Percentiles rank a stretch among this genome's conserved stretches.
Evolutionary conservation across 169 alveolate species (phyloP).

Genomic region (Plasmodium knowlesi): DNA sequence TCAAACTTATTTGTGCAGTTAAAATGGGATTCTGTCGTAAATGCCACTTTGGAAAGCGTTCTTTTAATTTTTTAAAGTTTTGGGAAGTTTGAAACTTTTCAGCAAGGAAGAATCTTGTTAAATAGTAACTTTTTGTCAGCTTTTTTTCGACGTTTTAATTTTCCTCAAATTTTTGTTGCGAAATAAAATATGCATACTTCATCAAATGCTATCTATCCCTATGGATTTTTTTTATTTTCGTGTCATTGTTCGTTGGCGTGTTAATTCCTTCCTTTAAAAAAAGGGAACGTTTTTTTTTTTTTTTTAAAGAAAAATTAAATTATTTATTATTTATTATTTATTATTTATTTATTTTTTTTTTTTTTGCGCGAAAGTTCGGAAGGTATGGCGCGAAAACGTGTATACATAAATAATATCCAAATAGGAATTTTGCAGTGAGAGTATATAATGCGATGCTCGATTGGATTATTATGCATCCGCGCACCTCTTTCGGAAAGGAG

Average conservation of each 20-base stretch:
- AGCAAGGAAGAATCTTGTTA: neutral
- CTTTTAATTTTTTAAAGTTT: neutral
- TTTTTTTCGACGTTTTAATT: neutral
- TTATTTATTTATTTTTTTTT: too few relatives aligned
- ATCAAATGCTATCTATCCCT: neutral
- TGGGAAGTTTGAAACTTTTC: neutral
- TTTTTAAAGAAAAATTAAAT: neutral
- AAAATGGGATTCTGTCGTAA: neutral
- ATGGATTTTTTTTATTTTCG: neutral
- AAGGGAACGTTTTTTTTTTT: neutral
- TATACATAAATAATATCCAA: neutral
- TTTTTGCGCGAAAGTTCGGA: neutral
- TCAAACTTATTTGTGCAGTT: neutral
- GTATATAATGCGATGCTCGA: neutral
- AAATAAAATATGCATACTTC: neutral
- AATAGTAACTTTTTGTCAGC: neutral
- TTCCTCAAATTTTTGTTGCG: neutral
- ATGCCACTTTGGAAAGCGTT: neutral
- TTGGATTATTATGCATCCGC: neutral
- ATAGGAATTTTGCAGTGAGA: neutral
- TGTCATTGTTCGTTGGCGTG: conserved; percentile 3
- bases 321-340: too few relatives aligned
- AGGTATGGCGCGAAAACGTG: neutral
- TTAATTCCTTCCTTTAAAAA: neutral
- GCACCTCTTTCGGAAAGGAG: neutral